Evolutionary conservation across 2,329 filamentous ascomycete genomes (phyloP).

Genomic region (Claviceps lovelessii): DNA sequence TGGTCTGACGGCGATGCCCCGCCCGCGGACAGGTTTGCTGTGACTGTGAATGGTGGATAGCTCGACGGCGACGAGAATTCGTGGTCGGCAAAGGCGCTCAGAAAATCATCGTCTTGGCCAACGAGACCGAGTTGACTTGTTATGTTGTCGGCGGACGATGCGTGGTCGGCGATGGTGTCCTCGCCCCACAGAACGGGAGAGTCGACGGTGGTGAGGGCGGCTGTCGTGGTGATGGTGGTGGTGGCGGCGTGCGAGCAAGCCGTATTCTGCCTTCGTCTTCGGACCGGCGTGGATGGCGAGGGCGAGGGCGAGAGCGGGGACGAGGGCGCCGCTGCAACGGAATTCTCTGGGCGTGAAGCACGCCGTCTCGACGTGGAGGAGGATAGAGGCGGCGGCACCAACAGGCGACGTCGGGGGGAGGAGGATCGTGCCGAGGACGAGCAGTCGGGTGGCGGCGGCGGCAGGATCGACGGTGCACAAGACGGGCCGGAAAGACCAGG

Average conservation of each 20-base stretch:
- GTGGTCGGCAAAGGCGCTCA: constrained; percentile 14
- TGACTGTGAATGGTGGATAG: constrained; percentile 19
- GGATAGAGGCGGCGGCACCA: background rate
- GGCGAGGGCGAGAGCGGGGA: background rate
- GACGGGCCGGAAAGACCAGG: background rate
- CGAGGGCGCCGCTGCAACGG: background rate
- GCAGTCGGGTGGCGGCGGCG: constrained; percentile 4
- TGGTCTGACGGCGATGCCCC: constrained; percentile 2
- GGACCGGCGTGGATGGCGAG: background rate
- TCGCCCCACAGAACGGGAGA: constrained; percentile 4
- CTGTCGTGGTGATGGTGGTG: background rate
- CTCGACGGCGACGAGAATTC: constrained; percentile 24
- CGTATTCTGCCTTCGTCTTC: background rate
- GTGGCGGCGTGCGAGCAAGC: background rate
- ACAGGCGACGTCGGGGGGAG: constrained; percentile 6
- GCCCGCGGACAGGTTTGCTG: background rate
- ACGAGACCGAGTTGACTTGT: background rate
- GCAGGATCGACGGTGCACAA: constrained; percentile 1
- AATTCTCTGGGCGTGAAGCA: background rate
- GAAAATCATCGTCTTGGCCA: constrained; percentile 11
- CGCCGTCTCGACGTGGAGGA: background rate
- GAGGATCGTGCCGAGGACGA: constrained; percentile 8
- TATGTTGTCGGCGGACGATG: background rate
- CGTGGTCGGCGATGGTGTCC: constrained; percentile 5
- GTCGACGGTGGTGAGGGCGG: background rate